These are phyloP conservation scores for Westerdykella aurantiaca DNA, from an alignment of 2,329 filamentous ascomycete genomes.

Conservation along the genomic window DNA sequence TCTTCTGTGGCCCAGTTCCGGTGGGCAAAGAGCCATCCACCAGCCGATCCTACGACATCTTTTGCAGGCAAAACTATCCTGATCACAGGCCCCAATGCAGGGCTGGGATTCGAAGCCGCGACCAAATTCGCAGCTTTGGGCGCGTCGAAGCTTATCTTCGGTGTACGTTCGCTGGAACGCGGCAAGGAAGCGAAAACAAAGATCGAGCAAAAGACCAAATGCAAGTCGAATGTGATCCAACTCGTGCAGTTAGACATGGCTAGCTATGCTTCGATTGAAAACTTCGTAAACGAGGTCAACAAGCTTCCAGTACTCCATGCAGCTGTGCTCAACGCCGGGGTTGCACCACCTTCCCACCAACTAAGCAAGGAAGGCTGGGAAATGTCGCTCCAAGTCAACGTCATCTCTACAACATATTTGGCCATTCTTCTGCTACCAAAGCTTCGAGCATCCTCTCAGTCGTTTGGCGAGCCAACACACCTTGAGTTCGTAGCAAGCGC, in stretches of 20 bases:
- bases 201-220: not conserved
- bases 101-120: too few relatives aligned
- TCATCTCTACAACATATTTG: conserved; percentile 28
- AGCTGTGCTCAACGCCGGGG: too few relatives aligned
- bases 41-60: too few relatives aligned
- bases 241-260: not conserved
- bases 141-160: not conserved
- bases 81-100: too few relatives aligned
- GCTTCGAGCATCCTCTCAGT: conserved; percentile 20
- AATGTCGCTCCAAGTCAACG: conserved; percentile 30
- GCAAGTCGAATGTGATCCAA: not conserved
- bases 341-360: not conserved
- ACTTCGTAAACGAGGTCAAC: too few relatives aligned
- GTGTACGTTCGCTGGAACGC: not conserved
- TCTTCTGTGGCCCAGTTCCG: too few relatives aligned
- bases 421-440: conserved; percentile 1
- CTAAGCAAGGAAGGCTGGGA: conserved; percentile 20
- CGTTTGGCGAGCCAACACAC: conserved; percentile 1
- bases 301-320: too few relatives aligned
- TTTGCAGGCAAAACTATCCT: too few relatives aligned
- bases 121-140: not conserved
- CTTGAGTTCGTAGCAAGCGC: conserved; percentile 7
- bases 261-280: too few relatives aligned
- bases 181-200: not conserved
- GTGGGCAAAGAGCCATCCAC: too few relatives aligned